Evolutionary conservation across 2,329 filamentous ascomycete genomes (phyloP).

Genomic region (Nakataea oryzae): DNA sequence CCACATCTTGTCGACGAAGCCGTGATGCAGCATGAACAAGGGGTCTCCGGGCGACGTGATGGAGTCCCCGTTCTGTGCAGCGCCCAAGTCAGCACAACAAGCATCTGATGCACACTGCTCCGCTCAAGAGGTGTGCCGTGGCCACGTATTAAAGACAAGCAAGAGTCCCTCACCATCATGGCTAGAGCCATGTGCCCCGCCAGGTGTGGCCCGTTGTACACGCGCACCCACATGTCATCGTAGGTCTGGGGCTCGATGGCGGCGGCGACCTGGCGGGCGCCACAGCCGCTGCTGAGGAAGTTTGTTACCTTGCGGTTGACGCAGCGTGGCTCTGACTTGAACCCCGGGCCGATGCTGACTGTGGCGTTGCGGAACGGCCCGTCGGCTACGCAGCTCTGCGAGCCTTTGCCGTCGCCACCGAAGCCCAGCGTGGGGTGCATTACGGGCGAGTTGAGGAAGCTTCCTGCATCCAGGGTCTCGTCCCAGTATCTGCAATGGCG

Average conservation of each 20-base stretch:
- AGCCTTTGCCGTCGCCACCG: not conserved
- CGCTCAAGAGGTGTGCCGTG: no score
- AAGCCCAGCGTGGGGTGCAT: not conserved
- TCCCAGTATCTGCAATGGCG: slow-evolving; percentile 16
- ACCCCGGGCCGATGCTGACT: not conserved
- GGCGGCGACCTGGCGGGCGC: not conserved
- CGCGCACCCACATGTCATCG: not conserved
- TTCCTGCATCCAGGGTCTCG: slow-evolving; percentile 17
- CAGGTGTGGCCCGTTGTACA: not conserved
- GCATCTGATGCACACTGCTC: no score
- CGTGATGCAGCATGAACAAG: slow-evolving; percentile 23
- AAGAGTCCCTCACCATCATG: not conserved
- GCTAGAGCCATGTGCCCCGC: not conserved
- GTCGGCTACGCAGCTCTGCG: not conserved
- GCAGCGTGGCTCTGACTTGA: not conserved
- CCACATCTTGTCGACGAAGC: slow-evolving; percentile 22
- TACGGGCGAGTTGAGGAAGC: slow-evolving; percentile 17
- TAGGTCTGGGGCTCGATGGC: not conserved
- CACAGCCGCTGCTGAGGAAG: not conserved
- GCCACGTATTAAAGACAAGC: no score
- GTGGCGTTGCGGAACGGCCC: not conserved
- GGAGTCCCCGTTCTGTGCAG: not conserved
- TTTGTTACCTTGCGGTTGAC: not conserved
- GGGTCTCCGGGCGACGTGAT: slow-evolving; percentile 23
- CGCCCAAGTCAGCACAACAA: no score